Evolutionary conservation across 1,139 yeast species (phyloP).

Genomic region (Suhomyces wounanorum): DNA sequence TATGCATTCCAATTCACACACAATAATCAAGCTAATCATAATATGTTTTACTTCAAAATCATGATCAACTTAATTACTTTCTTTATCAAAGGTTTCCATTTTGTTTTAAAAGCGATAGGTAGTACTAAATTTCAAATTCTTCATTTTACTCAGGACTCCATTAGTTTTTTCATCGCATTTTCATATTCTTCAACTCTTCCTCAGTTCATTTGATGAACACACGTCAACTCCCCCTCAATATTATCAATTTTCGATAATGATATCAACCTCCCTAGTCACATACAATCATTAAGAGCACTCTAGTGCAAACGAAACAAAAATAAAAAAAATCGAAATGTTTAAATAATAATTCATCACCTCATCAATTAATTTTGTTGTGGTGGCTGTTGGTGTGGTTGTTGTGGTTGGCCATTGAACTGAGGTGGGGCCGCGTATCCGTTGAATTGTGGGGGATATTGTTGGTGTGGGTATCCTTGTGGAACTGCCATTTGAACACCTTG

Average conservation of each 20-base stretch:
- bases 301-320: not conserved
- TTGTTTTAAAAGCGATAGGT: not conserved
- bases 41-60: too few relatives aligned
- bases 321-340: not conserved
- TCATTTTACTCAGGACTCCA: not conserved
- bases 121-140: not conserved
- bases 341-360: not conserved
- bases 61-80: too few relatives aligned
- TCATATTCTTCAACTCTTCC: not conserved
- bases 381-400: constrained; percentile 15
- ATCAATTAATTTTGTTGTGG: constrained; percentile 10
- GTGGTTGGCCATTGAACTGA: constrained; percentile 17
- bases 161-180: not conserved
- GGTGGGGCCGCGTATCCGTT: constrained; percentile 30
- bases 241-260: not conserved
- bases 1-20: not conserved
- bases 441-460: constrained; percentile 26
- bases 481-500: constrained; percentile 7
- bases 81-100: not conserved
- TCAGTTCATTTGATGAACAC: not conserved
- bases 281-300: constrained; percentile 2
- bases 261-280: constrained; percentile 1
- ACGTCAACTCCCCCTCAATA: not conserved
- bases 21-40: not conserved
- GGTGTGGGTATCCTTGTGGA: constrained; percentile 25